Base-by-base conservation (phyloP, 108 stramenopile genomes). In the Mediolabrus comicus region DNA sequence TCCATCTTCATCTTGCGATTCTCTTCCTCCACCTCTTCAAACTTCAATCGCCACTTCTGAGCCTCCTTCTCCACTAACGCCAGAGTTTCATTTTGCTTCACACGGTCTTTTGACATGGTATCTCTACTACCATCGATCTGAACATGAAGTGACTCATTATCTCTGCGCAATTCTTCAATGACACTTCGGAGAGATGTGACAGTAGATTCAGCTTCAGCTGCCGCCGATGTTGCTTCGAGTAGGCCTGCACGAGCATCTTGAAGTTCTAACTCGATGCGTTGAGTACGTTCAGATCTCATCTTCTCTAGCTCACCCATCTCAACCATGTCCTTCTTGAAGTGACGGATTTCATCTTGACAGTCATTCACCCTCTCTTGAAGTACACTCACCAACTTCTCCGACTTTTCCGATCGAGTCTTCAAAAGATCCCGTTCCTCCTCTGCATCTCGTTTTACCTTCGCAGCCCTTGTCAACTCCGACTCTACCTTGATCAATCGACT, bases 71-170 rank as follows among this genome's bases (percentile, higher is more conserved):
- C 88, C 0, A 73, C 74, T n/a, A 58, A 36, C 13, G 35, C 35
- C 12, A 86, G 60, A 3, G 79, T 65, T 36, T 89, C 85, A 27
- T 69, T 56, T n/a, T 77, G 75, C 52, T 70, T 82, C 10, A 41
- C 38, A 25, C 60, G 70, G 17, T 85, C 76, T 63, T 86, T 80
- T n/a, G 59, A 14, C 7, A 65, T 10, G 14, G 33, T 46, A 9
- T 77, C 61, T 28, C 77, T 60, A 30, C 46, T 46, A 9, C 66
- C 65, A 25, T 62, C 34, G 10, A 89, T 72, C 56, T 83, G 65
- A n/a, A 55, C 55, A 58, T 89, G 88, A 53, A 89, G 79, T 6
- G 64, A 38, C 46, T 84, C 63, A 62, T 86, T 89, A 39, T 86
- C 84, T 39, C 71, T 61, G 12, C 68, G 84, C 53, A 89, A 34